Evolutionary conservation across 2,329 filamentous ascomycete genomes (phyloP), one percentile per base, ranked within the genome.

Genomic region (Penicillium occitanis): DNA sequence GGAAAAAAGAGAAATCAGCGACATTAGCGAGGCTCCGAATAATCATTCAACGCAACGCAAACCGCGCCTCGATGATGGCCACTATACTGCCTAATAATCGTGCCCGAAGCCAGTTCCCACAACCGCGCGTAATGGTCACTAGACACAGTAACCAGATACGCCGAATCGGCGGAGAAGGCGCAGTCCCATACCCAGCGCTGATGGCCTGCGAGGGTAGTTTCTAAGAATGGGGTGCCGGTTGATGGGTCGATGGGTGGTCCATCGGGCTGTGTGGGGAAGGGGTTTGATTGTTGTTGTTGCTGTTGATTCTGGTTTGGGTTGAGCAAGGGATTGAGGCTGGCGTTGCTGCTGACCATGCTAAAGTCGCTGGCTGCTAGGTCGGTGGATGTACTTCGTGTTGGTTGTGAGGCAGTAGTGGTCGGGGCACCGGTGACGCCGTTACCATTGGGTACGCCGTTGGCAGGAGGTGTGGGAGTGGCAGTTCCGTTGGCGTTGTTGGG

Each of bases 161-260:
- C 93, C 40, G 90, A 93, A 76, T 97, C 93, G 30, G 93, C 93
- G 68, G 91, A 94, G 79, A 97, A 97, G 0, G 93, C 93, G 74
- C 93, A 97, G 77, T 97, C 93, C 93, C 93, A 97, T 0, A 97
- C 93, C 93, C 93, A 97, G 63, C 93, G 89, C 80, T 97, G 93
- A 79, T 97, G 93, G 64, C 91, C 92, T 25, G 91, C 91, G 1
- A 97, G 86, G 1, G 92, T 96, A 2, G 92, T 93, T 78, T 97
- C 91, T 22, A 96, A 86, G 10, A 90, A 90, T 71, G 95, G 50
- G 84, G 89, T 77, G 84, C 86, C 8, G 75, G 79, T 73, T 75
- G 77, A 70, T 59, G 78, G 73, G 69, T 80, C 73, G 70, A 80
- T 79, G 50, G 77, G 79, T 14, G 77, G 77, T 1, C 76, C 77